Base-by-base conservation (phyloP, 169 alveolate species). In the Theileria sp. region DNA sequence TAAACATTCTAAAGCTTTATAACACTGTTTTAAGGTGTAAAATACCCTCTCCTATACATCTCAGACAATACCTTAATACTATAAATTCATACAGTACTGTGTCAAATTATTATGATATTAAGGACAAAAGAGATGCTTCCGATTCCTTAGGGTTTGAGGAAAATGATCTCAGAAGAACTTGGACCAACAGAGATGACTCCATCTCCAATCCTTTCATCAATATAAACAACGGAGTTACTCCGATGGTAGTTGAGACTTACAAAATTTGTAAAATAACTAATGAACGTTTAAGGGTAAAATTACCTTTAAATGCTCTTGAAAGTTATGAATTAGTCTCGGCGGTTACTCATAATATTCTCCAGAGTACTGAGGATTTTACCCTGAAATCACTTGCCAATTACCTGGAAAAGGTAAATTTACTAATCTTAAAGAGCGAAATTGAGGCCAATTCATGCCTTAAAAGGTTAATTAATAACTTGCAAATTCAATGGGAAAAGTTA, bases 71-170 rank as follows among this genome's bases (percentile, higher is more conserved):
- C 10, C 19, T 1, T 25, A 49, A 32, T 15, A 79, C 72, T 64
- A n/a, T 32, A 1, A 32, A 32, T 44, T 44, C 54, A 70, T 10
- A 70, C 58, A 15, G 58, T 25, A 19, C 36, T 32, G 25, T 13
- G n/a, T n/a, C n/a, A 0, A 82, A 76, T 60, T 82, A 76, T 50
- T 83, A 83, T 28, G 81, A 69, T 34, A 60, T 83, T 6, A n/a
- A 34, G 13, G 87, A 78, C 28, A 64, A 58, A 25, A 50, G 86
- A 15, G 72, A 83, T 30, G 23, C 19, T 10, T 68, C 79, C 15
- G 51, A 25, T 8, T 68, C 67, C 10, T 61, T 80, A 10, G 89
- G 86, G 26, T 83, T 83, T 49, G 74, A 51, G 21, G 36, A 36
- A 25, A 70, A 32, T 26, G 89, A 83, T 26, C 89, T 58, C 10